Base-by-base conservation (phyloP, 306 rosid genomes). In the Vicia sativa region DNA sequence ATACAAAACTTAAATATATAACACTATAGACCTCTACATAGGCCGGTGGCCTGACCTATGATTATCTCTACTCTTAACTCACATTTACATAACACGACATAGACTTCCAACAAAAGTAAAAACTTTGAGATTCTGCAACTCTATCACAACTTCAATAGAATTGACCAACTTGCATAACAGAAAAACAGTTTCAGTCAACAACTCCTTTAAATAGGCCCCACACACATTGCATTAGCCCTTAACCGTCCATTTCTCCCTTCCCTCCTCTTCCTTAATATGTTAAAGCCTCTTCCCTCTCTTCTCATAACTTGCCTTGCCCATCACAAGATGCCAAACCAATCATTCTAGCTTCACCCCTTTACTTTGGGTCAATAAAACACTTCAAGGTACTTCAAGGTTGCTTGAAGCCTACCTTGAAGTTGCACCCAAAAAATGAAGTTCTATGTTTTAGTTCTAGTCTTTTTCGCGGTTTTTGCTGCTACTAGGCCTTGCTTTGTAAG, bases 161-260 rank as follows among this genome's bases (percentile, higher is more conserved):
- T 34, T 34, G 38, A 34, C 38, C 9, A 6, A 34, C 9, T 34
- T 34, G 9, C 9, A 34, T 34, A 34, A 34, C 38, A 34, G 38
- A 26, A 14, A 52, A 41, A 77, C 69, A 85, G 50, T 73, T 48
- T 49, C 31, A 68, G 85, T 89, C 88, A 86, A 86, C 86, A 3
- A 56, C 76, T 25, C 73, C 75, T 39, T 62, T 6, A 38, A 3
- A 23, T 19, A 48, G 82, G 96, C 71, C 70, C 95, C 95, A 90
- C 88, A 50, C 10, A 7, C 9, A 73, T 0, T 29, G 34, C 41
- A 41, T 78, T 76, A 72, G 61, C 43, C 77, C 81, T 76, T 59
- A 84, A 83, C 96, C 84, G 91, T 73, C 82, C 88, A 74, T 82
- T 77, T 82, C 45, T 42, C 68, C 86, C 79, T 67, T 83, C 73